Conservation (phyloP, 2,329 filamentous ascomycete species). For the Byssoonygena ceratinophila region DNA sequence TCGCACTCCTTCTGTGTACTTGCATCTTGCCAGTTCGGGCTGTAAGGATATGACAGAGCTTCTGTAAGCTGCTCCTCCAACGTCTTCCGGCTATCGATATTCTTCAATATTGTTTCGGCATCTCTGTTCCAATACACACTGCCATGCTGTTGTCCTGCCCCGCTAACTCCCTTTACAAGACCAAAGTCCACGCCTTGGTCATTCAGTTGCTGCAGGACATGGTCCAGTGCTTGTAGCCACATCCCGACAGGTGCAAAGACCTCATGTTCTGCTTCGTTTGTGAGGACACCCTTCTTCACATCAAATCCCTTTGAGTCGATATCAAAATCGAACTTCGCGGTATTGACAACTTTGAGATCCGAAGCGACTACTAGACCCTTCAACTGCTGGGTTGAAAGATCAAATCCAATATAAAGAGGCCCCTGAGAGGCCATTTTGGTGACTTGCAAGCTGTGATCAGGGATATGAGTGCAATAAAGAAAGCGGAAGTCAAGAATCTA, state of each 20-base stretch:
- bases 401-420: conserved; percentile 79
- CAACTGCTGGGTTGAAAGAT: conserved; percentile 91
- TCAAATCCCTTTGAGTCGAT: conserved; percentile 67
- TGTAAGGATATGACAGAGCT: conserved; percentile 73
- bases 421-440: conserved; percentile 23
- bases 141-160: conserved; percentile 93
- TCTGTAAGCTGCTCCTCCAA: conserved; percentile 62
- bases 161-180: conserved; percentile 70
- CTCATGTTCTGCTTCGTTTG: conserved; percentile 70
- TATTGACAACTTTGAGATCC: conserved; percentile 64
- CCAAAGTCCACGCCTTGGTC: conserved; percentile 60
- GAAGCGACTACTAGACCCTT: conserved; percentile 86
- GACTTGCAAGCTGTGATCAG: too few species aligned
- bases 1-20: conserved; percentile 91
- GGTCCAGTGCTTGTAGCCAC: conserved; percentile 87
- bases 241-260: conserved; percentile 87
- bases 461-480: too few species aligned
- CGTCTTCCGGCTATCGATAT: conserved; percentile 49
- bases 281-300: conserved; percentile 77
- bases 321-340: conserved; percentile 94
- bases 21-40: conserved; percentile 96
- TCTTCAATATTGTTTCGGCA: conserved; percentile 54
- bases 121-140: conserved; percentile 82
- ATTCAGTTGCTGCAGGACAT: conserved; percentile 64
- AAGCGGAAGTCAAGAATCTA: neutral